Percentiles rank a stretch among this genome's conserved stretches.
Conservation (phyloP, 768 basidiomycete species). For the Lactarius pseudohatsudake region DNA sequence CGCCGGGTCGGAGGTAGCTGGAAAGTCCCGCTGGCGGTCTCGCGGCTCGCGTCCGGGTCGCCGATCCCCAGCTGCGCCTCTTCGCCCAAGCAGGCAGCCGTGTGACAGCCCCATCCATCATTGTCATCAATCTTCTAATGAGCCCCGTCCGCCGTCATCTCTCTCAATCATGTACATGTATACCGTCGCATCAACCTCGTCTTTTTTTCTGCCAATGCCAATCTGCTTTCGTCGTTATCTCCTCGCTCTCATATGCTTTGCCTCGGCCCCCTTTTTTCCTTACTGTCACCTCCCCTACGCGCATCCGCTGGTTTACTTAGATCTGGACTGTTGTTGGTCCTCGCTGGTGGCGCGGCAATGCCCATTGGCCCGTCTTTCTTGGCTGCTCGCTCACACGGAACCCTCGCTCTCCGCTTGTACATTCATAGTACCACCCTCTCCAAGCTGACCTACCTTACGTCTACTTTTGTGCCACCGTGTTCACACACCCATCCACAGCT, state of each 20-base stretch:
- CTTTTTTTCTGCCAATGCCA: not conserved
- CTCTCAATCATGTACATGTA: slow-evolving; percentile 12
- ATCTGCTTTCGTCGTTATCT: slow-evolving; percentile 23
- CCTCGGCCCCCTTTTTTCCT: too few relatives aligned
- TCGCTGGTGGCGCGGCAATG: not conserved
- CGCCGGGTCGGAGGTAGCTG: slow-evolving; percentile 26
- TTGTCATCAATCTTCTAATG: not conserved
- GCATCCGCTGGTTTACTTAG: slow-evolving; percentile 6
- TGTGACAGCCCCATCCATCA: not conserved
- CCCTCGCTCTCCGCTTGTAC: not conserved
- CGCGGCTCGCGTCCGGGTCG: not conserved
- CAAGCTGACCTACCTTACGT: not conserved
- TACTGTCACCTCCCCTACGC: not conserved
- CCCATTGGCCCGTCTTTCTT: not conserved
- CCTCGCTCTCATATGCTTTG: slow-evolving; percentile 26
- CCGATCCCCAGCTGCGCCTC: slow-evolving; percentile 9
- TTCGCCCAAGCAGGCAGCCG: slow-evolving; percentile 12
- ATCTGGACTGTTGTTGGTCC: not conserved
- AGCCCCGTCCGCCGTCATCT: not conserved
- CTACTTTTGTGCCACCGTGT: not conserved
- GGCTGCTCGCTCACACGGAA: not conserved
- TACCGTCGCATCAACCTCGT: slow-evolving; percentile 8
- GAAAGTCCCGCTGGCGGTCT: slow-evolving; percentile 15
- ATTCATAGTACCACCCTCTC: not conserved
- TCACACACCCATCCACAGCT: not conserved